Evolutionary conservation across 116 monocot species (phyloP).

Genomic region (Papilionanthe hybrid): DNA sequence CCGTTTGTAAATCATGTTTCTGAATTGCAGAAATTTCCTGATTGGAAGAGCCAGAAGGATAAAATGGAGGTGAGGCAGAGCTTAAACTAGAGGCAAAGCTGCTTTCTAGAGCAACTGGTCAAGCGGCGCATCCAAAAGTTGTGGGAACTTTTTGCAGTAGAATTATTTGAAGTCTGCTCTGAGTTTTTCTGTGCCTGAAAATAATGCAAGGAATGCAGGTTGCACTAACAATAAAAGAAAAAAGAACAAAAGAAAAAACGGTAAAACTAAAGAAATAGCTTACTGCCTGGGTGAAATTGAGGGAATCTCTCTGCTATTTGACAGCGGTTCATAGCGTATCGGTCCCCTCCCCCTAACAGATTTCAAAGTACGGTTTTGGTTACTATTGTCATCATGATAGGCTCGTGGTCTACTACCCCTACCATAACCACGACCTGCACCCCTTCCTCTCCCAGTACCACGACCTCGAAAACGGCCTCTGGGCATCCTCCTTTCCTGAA

Average conservation of each 20-base stretch:
- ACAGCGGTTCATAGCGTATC: constrained; percentile 68
- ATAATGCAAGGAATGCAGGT: constrained; percentile 6
- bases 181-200: constrained; percentile 35
- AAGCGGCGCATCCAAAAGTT: constrained; percentile 21
- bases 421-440: constrained; percentile 34
- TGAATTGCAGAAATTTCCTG: constrained; percentile 44
- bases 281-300: constrained; percentile 58
- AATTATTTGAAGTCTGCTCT: constrained; percentile 21
- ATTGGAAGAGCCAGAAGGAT: constrained; percentile 73
- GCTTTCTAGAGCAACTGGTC: constrained; percentile 42
- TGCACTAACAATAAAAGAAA: background rate
- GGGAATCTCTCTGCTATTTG: constrained; percentile 34
- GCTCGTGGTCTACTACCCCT: constrained; percentile 39
- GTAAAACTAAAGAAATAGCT: constrained; percentile 19
- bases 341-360: constrained; percentile 79
- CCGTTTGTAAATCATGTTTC: constrained; percentile 44
- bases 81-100: constrained; percentile 76
- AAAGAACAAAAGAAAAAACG: background rate
- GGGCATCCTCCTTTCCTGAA: constrained; percentile 35
- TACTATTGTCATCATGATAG: constrained; percentile 29
- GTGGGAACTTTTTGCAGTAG: constrained; percentile 27
- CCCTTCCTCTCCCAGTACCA: constrained; percentile 36
- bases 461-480: constrained; percentile 80
- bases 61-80: constrained; percentile 95
- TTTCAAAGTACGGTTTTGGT: constrained; percentile 38